Evolutionary conservation across 306 rosid genomes (phyloP).

Genomic region (Prunus padus): DNA sequence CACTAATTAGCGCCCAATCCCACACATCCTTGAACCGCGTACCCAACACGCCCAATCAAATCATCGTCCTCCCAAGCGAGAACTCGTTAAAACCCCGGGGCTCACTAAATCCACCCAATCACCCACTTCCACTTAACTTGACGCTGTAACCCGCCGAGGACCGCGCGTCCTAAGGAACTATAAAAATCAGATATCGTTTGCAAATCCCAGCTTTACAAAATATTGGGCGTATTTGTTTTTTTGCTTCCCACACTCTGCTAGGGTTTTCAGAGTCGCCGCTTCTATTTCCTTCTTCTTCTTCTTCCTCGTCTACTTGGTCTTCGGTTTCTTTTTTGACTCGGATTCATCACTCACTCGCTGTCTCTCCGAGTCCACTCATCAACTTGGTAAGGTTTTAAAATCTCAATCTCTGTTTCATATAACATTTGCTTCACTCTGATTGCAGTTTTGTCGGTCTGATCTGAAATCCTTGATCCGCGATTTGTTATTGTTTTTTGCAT

Average conservation of each 20-base stretch:
- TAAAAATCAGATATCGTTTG: constrained; percentile 4
- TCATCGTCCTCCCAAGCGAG: not conserved
- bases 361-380: constrained; percentile 31
- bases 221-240: constrained; percentile 48
- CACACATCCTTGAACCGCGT: not conserved
- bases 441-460: not conserved
- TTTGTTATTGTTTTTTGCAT: not conserved
- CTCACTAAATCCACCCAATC: not conserved
- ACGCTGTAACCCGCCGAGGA: not conserved
- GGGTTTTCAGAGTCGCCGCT: constrained; percentile 84
- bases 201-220: constrained; percentile 27
- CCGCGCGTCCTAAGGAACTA: not conserved
- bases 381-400: constrained; percentile 29
- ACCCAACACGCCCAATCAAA: not conserved
- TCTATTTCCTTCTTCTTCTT: constrained; percentile 1
- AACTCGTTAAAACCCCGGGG: not conserved
- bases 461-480: constrained; percentile 14
- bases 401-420: not conserved
- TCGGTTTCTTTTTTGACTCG: not conserved
- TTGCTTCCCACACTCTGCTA: constrained; percentile 57
- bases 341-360: constrained; percentile 15
- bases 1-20: not conserved
- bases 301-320: constrained; percentile 15
- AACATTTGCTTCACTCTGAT: not conserved
- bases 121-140: not conserved